Percentiles rank a stretch among this genome's conserved stretches.
Evolutionary conservation across 1,284 basidiomycete genomes (phyloP).

Genomic region (Leccinum fallax): DNA sequence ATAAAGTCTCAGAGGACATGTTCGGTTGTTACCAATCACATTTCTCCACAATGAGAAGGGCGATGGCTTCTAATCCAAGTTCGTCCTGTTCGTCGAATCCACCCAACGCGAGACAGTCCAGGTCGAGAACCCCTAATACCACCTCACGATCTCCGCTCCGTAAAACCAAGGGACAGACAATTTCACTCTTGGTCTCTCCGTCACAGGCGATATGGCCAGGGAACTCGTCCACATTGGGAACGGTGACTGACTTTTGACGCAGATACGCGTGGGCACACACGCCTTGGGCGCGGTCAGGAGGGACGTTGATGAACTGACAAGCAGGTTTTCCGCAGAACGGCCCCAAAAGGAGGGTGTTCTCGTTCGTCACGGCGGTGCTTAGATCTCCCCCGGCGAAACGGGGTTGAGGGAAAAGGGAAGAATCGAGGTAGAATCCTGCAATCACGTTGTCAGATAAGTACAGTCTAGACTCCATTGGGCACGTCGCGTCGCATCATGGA

Average conservation of each 20-base stretch:
- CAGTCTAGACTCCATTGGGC: not conserved
- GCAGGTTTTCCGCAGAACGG: constrained; percentile 90
- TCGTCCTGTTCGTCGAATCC: constrained; percentile 80
- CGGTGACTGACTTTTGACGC: constrained; percentile 57
- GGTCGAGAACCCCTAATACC: constrained; percentile 78
- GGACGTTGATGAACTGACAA: constrained; percentile 75
- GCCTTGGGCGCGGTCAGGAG: constrained; percentile 60
- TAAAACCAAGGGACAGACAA: constrained; percentile 75
- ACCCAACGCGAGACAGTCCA: constrained; percentile 74
- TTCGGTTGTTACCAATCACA: constrained; percentile 56
- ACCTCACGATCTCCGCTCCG: constrained; percentile 36
- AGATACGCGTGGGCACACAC: constrained; percentile 83
- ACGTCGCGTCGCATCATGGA: not conserved
- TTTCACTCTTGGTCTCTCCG: constrained; percentile 82
- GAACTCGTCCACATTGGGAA: constrained; percentile 75
- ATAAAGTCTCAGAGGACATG: constrained; percentile 2
- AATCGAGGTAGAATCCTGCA: constrained; percentile 81
- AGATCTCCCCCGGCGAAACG: constrained; percentile 26
- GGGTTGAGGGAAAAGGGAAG: constrained; percentile 61
- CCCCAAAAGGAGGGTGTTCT: constrained; percentile 61
- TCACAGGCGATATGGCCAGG: constrained; percentile 92
- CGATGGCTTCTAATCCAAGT: constrained; percentile 71
- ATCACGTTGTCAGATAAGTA: constrained; percentile 14
- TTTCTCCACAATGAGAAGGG: constrained; percentile 55
- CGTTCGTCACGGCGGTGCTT: constrained; percentile 6